Evolutionary conservation across 2,329 filamentous ascomycete species (phyloP).

Genomic region (Chrysosporium keratinophilum): DNA sequence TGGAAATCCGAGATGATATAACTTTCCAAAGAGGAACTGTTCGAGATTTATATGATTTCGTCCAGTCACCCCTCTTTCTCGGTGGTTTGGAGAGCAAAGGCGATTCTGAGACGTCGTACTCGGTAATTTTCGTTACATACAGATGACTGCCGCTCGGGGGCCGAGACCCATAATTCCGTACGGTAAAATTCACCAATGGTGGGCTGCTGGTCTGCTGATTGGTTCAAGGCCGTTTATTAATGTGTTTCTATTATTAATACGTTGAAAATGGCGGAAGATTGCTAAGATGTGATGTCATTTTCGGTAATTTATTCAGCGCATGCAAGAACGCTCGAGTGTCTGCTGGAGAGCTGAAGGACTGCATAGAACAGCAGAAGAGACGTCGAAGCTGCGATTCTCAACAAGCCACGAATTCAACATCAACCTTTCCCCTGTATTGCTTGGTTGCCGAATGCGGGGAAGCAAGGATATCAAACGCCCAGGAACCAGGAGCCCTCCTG

Average conservation of each 20-base stretch:
- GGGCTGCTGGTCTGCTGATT: not conserved
- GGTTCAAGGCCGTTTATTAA: not conserved
- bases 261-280: conserved; percentile 4
- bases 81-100: no score
- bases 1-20: not conserved
- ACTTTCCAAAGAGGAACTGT: no score
- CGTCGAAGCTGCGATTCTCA: not conserved
- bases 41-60: no score
- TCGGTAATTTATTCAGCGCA: not conserved
- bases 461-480: not conserved
- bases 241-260: conserved; percentile 3
- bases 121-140: conserved; percentile 1
- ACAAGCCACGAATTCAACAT: no score
- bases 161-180: not conserved
- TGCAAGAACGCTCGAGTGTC: not conserved
- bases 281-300: conserved; percentile 5
- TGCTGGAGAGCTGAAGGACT: not conserved
- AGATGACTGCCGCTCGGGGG: not conserved
- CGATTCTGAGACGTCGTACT: not conserved
- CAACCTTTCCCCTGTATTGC: no score
- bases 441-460: not conserved
- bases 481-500: not conserved
- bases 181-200: not conserved
- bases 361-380: not conserved
- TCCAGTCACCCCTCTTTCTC: no score